phyloP scores from a whole-genome alignment of 2,329 filamentous ascomycete species.

The Aspergillus jensenii region DNA sequence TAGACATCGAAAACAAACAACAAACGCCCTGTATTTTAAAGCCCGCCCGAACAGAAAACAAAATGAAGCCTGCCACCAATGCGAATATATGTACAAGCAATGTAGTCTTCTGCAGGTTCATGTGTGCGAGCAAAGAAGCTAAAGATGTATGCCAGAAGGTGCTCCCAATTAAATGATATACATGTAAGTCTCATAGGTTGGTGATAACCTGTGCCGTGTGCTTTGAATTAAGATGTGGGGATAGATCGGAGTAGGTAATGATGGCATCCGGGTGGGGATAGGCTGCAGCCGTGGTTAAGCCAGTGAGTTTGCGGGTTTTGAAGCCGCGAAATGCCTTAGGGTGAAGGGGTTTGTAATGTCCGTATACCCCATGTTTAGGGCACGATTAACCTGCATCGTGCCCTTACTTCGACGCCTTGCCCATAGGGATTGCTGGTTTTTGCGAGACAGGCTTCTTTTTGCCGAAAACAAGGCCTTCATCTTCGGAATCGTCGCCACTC shows the following conservation, averaged over 20 bases:
- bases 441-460: conserved; percentile 31
- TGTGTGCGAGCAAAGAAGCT: conserved; percentile 18
- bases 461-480: conserved; percentile 43
- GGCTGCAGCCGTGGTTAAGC: background rate
- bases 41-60: conserved; percentile 14
- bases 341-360: background rate
- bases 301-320: background rate
- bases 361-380: background rate
- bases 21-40: conserved; percentile 13
- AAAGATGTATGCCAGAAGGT: conserved; percentile 13
- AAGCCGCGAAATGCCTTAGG: background rate
- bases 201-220: conserved; percentile 3
- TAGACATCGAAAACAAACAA: conserved; percentile 9
- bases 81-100: conserved; percentile 37
- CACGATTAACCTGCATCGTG: conserved; percentile 10
- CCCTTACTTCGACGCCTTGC: conserved; percentile 13
- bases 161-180: conserved; percentile 20
- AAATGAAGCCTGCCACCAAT: conserved; percentile 22
- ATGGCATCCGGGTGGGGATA: background rate
- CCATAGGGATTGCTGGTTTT: conserved; percentile 18
- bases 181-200: conserved; percentile 13
- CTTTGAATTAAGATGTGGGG: background rate
- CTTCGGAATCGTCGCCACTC: conserved; percentile 41
- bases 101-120: conserved; percentile 22
- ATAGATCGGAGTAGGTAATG: background rate